These are phyloP conservation scores for Aspergillus nanangensis DNA, from an alignment of 495 filamentous ascomycete genomes.

Conservation along the genomic window DNA sequence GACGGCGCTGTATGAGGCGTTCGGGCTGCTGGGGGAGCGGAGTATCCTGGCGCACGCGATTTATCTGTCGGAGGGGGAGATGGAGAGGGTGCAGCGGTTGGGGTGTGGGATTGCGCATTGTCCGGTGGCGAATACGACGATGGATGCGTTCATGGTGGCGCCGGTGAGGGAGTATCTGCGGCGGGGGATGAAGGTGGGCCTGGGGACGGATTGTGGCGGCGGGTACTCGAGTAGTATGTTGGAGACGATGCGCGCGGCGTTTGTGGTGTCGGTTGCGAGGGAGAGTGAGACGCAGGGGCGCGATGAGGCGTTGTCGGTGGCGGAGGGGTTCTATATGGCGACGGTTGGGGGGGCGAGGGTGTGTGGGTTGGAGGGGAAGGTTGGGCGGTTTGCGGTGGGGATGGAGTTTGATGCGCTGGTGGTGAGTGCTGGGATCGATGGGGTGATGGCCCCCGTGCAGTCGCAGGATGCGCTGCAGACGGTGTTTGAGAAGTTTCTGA, in stretches of 20 bases:
- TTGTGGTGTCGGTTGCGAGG: slow-evolving; percentile 55
- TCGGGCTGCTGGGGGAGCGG: slow-evolving; percentile 47
- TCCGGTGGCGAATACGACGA: slow-evolving; percentile 59
- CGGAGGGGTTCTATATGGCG: slow-evolving; percentile 56
- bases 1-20: slow-evolving; percentile 50
- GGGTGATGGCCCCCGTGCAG: slow-evolving; percentile 49
- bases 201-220: slow-evolving; percentile 66
- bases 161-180: slow-evolving; percentile 51
- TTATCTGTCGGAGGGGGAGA: slow-evolving; percentile 52
- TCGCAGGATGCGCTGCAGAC: slow-evolving; percentile 41
- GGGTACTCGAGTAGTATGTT: slow-evolving; percentile 57
- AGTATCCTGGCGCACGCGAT: slow-evolving; percentile 64
- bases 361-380: slow-evolving; percentile 46
- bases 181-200: slow-evolving; percentile 57
- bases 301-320: slow-evolving; percentile 44
- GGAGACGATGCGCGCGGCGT: slow-evolving; percentile 55
- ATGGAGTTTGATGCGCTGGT: slow-evolving; percentile 64
- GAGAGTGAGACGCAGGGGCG: slow-evolving; percentile 43
- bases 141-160: slow-evolving; percentile 58
- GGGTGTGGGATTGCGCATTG: slow-evolving; percentile 60
- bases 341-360: slow-evolving; percentile 61
- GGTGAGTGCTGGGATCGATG: slow-evolving; percentile 35
- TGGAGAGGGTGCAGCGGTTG: slow-evolving; percentile 37
- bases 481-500: slow-evolving; percentile 61
- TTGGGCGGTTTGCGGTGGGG: slow-evolving; percentile 56